A percentile compares a stretch with the other conserved stretches of the same genome.
Conservation (phyloP, 1,284 basidiomycete species). For the Apiotrichum sp. region DNA sequence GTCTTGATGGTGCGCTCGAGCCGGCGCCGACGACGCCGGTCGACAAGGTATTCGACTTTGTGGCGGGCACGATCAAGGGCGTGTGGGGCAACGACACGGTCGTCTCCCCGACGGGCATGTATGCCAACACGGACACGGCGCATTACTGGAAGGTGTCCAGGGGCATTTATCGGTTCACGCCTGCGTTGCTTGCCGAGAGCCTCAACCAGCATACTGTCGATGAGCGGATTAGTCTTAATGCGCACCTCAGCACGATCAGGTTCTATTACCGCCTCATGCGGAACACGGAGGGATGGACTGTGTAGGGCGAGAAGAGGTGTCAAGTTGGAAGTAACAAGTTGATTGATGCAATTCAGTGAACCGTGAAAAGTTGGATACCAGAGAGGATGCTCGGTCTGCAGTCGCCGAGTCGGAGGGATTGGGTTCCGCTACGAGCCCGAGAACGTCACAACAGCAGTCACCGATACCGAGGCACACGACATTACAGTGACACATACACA, state of each 20-base stretch:
- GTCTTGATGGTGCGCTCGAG: constrained; percentile 31
- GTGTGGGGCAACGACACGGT: constrained; percentile 46
- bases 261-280: constrained; percentile 52
- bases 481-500: no score
- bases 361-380: no score
- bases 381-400: no score
- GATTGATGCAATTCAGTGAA: no score
- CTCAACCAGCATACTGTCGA: constrained; percentile 51
- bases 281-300: constrained; percentile 46
- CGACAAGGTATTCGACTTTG: constrained; percentile 44
- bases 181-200: constrained; percentile 36
- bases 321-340: no score
- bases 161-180: constrained; percentile 50
- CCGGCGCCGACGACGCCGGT: constrained; percentile 49
- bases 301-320: neutral
- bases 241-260: constrained; percentile 47
- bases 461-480: no score
- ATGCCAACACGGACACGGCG: constrained; percentile 49
- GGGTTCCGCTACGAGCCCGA: no score
- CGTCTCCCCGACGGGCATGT: constrained; percentile 51
- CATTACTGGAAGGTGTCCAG: constrained; percentile 46
- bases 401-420: no score
- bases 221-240: constrained; percentile 46
- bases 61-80: constrained; percentile 45
- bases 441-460: no score